phyloP scores from a whole-genome alignment of 805 yeast genomes.

The Henningerozyma blattae region DNA sequence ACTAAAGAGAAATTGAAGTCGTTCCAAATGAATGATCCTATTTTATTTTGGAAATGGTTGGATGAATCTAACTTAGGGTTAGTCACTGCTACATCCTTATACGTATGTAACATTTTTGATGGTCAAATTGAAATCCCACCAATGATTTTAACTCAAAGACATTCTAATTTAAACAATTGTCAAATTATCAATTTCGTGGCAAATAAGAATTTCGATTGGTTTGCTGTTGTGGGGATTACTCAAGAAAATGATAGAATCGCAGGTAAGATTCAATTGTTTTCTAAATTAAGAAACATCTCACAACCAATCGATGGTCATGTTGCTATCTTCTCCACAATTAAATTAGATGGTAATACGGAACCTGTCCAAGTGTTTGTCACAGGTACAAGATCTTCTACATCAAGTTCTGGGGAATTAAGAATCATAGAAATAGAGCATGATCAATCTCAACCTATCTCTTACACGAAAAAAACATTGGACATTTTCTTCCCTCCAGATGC shows the following conservation, averaged over 20 bases:
- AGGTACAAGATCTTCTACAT: conserved; percentile 75
- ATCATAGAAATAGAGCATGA: conserved; percentile 94
- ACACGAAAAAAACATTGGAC: conserved; percentile 81
- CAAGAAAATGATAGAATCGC: conserved; percentile 90
- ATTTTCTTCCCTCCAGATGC: conserved; percentile 97
- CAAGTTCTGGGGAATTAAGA: conserved; percentile 72
- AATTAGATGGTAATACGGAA: conserved; percentile 53
- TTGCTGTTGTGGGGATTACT: conserved; percentile 88
- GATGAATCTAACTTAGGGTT: conserved; percentile 62
- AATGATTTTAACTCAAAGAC: conserved; percentile 67
- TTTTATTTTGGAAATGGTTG: conserved; percentile 94
- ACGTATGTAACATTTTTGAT: conserved; percentile 75
- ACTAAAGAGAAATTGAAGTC: conserved; percentile 84
- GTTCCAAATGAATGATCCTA: conserved; percentile 74
- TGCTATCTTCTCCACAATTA: conserved; percentile 70
- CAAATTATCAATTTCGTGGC: conserved; percentile 88
- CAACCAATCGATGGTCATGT: conserved; percentile 98
- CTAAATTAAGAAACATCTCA: conserved; percentile 79
- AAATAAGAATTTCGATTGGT: conserved; percentile 77
- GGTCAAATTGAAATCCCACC: conserved; percentile 74
- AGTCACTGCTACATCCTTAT: conserved; percentile 65
- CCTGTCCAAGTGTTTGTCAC: conserved; percentile 86
- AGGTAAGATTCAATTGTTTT: conserved; percentile 89
- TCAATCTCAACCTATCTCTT: conserved; percentile 57
- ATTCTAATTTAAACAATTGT: conserved; percentile 60